Conservation (phyloP, 192 early-diverging fungal species). For the Coemansia sp. region DNA sequence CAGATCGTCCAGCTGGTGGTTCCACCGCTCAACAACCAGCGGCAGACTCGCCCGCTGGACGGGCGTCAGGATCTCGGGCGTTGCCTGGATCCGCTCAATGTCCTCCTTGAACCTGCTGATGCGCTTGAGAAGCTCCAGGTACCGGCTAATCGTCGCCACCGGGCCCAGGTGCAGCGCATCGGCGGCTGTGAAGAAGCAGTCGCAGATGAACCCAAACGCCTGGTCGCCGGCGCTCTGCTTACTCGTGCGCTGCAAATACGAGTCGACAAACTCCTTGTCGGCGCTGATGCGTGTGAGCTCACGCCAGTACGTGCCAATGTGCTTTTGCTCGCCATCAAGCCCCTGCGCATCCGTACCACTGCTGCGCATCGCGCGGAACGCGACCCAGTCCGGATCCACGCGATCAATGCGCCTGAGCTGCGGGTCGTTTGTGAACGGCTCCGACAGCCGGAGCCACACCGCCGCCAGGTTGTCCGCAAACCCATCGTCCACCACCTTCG, state of each 20-base stretch:
- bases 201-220: constrained; percentile 81
- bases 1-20: constrained; percentile 69
- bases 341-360: constrained; percentile 24
- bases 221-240: constrained; percentile 3
- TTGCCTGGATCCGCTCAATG: constrained; percentile 56
- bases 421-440: constrained; percentile 82
- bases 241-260: constrained; percentile 48
- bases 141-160: constrained; percentile 69
- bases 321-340: constrained; percentile 29
- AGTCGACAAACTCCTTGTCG: constrained; percentile 66
- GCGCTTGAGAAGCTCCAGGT: constrained; percentile 66
- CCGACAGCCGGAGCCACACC: constrained; percentile 68
- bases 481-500: constrained; percentile 78
- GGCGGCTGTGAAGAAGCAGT: constrained; percentile 83
- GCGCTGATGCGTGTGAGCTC: constrained; percentile 82
- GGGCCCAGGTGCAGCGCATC: constrained; percentile 78
- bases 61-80: constrained; percentile 25
- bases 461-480: constrained; percentile 78
- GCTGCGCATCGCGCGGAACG: constrained; percentile 59
- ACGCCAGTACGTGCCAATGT: constrained; percentile 52
- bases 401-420: constrained; percentile 71
- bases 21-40: constrained; percentile 60
- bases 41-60: constrained; percentile 36
- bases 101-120: constrained; percentile 70
- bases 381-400: constrained; percentile 77